phyloP scores from a whole-genome alignment of 768 basidiomycete genomes.

The Tylopilus intermedius region DNA sequence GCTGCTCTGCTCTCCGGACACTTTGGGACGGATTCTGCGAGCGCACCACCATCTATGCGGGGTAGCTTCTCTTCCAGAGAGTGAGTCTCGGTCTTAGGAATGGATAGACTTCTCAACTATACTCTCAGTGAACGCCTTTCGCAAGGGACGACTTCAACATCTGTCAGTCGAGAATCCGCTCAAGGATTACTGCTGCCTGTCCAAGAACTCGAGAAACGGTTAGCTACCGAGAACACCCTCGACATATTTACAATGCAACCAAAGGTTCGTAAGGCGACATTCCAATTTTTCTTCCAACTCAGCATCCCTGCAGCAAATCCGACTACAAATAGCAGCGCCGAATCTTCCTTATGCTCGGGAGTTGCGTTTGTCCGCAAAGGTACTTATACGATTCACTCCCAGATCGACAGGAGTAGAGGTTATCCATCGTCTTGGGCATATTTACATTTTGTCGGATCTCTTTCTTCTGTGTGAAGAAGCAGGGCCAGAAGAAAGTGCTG shows the following conservation, averaged over 20 bases:
- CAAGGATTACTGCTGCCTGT: slow-evolving; percentile 53
- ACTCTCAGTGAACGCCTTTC: slow-evolving; percentile 53
- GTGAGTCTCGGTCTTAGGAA: slow-evolving; percentile 35
- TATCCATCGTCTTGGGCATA: slow-evolving; percentile 69
- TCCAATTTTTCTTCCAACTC: not conserved
- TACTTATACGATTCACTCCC: slow-evolving; percentile 72
- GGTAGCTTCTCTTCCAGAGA: slow-evolving; percentile 51
- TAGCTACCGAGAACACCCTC: slow-evolving; percentile 72
- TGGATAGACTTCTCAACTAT: slow-evolving; percentile 6
- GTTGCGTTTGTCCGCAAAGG: slow-evolving; percentile 67
- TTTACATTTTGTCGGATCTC: slow-evolving; percentile 89
- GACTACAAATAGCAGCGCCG: slow-evolving; percentile 84
- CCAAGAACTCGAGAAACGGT: slow-evolving; percentile 72
- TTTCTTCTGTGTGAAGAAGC: slow-evolving; percentile 89
- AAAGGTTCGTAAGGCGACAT: slow-evolving; percentile 49
- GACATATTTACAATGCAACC: slow-evolving; percentile 96
- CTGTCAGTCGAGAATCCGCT: slow-evolving; percentile 49
- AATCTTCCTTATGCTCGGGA: slow-evolving; percentile 72
- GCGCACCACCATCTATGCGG: slow-evolving; percentile 47
- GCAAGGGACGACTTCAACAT: slow-evolving; percentile 52
- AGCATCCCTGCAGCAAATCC: slow-evolving; percentile 60
- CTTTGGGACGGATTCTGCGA: slow-evolving; percentile 31
- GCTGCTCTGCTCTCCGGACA: slow-evolving; percentile 18
- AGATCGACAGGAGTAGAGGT: slow-evolving; percentile 69
- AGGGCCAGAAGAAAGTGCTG: slow-evolving; percentile 54